Evolutionary conservation across 169 alveolate genomes (phyloP).

Genomic region (Plasmodium inui): DNA sequence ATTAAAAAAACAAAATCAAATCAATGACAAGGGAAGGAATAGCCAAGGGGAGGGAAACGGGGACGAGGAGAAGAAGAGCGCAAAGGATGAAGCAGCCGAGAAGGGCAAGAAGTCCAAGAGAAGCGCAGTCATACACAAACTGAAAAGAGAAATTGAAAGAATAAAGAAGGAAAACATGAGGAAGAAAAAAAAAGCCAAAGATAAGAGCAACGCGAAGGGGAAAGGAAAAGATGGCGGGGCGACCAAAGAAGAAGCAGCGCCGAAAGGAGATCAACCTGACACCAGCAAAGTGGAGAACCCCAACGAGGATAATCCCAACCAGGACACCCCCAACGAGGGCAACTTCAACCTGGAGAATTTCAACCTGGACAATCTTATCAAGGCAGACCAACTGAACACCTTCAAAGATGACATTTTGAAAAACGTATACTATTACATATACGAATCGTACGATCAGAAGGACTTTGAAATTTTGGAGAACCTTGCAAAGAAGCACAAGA

Average conservation of each 20-base stretch:
- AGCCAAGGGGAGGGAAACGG: not conserved
- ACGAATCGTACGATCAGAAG: constrained; percentile 70
- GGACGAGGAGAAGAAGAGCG: constrained; percentile 10
- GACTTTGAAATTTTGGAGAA: constrained; percentile 55
- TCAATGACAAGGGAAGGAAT: not conserved
- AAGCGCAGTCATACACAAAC: constrained; percentile 10
- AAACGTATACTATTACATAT: constrained; percentile 68
- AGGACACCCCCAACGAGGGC: not conserved
- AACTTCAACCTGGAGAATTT: constrained; percentile 3
- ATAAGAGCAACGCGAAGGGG: not conserved
- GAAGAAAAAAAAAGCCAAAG: not conserved
- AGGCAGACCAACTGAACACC: constrained; percentile 39
- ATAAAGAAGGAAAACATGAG: constrained; percentile 24
- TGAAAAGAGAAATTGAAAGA: constrained; percentile 35
- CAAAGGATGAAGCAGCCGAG: not conserved
- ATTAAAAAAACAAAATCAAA: constrained; percentile 13
- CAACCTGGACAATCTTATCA: constrained; percentile 15
- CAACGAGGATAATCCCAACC: not conserved
- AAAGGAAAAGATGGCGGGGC: not conserved
- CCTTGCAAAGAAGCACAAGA: constrained; percentile 63
- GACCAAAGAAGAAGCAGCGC: not conserved
- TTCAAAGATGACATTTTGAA: constrained; percentile 51
- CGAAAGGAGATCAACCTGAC: not conserved
- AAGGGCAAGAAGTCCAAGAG: not conserved
- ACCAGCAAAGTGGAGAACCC: not conserved